phyloP scores from a whole-genome alignment of 441 rosid species.

The Euphorbia celastroides region DNA sequence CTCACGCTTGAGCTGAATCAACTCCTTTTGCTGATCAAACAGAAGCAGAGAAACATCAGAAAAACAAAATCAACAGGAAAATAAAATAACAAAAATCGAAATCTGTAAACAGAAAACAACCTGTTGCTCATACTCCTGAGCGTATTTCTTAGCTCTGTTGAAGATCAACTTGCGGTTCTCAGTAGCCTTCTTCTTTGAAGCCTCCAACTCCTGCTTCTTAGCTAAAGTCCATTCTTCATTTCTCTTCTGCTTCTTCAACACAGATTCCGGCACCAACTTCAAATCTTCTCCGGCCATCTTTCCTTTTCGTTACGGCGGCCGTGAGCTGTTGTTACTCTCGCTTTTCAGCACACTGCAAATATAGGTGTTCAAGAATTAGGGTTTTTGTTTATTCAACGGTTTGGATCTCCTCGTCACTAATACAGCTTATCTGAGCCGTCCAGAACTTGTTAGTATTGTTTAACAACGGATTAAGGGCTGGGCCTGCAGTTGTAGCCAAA shows the following conservation, averaged over 20 bases:
- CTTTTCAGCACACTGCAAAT: neutral
- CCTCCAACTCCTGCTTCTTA: conserved; percentile 42
- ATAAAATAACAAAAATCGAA: neutral
- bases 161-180: conserved; percentile 50
- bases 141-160: conserved; percentile 49
- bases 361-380: neutral
- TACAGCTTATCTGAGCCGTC: neutral
- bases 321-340: neutral
- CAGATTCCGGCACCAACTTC: conserved; percentile 22
- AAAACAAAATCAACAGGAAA: neutral
- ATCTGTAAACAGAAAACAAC: conserved; percentile 14
- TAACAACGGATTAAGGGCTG: no score
- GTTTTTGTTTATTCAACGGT: conserved; percentile 1
- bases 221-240: conserved; percentile 69
- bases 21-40: conserved; percentile 36
- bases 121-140: conserved; percentile 51
- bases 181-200: conserved; percentile 39
- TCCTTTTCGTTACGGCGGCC: neutral
- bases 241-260: conserved; percentile 24
- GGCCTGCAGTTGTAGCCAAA: no score
- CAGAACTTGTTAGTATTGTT: neutral
- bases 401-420: neutral
- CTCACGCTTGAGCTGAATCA: conserved; percentile 62
- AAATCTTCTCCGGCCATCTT: conserved; percentile 48
- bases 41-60: neutral